Conservation (phyloP, 257 asterid genomes). For the Buddleja alternifolia region DNA sequence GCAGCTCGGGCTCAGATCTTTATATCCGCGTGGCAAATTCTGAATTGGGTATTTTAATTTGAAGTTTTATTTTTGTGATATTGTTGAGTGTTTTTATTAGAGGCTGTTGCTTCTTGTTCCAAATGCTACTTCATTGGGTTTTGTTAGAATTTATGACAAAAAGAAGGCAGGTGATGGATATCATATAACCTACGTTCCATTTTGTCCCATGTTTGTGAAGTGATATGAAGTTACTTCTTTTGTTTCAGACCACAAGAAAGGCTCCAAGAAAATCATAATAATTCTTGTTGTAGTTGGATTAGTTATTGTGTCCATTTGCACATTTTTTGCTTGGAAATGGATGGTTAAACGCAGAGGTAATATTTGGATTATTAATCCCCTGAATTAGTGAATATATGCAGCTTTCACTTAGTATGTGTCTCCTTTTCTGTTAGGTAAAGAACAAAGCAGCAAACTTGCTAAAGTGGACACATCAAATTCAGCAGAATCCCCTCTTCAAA, state of each 20-base stretch:
- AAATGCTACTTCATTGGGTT: neutral
- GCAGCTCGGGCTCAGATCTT: constrained; percentile 32
- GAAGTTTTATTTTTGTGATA: too few species aligned
- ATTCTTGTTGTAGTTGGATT: constrained; percentile 21
- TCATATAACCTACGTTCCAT: too few species aligned
- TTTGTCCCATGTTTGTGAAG: too few species aligned
- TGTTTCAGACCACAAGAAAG: constrained; percentile 32
- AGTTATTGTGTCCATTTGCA: constrained; percentile 16
- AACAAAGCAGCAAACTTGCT: neutral
- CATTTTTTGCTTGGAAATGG: constrained; percentile 40
- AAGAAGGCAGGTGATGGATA: neutral
- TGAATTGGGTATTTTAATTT: constrained; percentile 50
- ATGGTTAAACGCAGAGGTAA: constrained; percentile 47
- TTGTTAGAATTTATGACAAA: neutral
- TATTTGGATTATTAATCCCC: neutral
- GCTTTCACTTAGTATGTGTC: constrained; percentile 1
- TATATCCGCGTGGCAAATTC: constrained; percentile 46
- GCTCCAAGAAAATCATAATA: constrained; percentile 26
- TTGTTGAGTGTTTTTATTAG: too few species aligned
- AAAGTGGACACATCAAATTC: constrained; percentile 7
- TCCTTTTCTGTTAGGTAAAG: constrained; percentile 28
- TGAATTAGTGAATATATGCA: neutral
- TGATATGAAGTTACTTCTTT: neutral
- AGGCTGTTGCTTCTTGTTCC: neutral
- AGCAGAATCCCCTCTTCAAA: constrained; percentile 23